These are phyloP conservation scores for Blastocystis sp. DNA, from an alignment of 352 stramenopile genomes.

Conservation along the genomic window DNA sequence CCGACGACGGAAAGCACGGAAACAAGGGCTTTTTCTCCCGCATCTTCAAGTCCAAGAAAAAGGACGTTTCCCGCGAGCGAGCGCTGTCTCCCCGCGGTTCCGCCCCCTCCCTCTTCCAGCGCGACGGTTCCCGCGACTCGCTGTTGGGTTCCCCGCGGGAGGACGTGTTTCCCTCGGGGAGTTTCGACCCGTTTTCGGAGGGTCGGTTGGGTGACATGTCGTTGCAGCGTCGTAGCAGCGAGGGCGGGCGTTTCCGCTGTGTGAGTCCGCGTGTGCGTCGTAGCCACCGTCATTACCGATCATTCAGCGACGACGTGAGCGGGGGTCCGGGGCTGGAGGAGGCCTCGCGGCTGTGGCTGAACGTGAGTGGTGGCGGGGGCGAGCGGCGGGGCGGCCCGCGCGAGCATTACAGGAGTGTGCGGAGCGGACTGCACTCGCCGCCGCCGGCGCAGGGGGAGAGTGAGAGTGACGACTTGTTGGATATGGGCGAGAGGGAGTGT, in stretches of 20 bases:
- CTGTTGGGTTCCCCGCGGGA: too few species aligned
- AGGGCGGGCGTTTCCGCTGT: too few species aligned
- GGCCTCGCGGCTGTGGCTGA: not conserved
- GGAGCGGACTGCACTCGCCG: too few species aligned
- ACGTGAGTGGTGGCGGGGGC: not conserved
- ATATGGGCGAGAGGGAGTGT: too few species aligned
- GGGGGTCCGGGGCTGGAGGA: not conserved
- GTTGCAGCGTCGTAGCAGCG: too few species aligned
- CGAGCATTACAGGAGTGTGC: too few species aligned
- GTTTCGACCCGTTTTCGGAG: too few species aligned
- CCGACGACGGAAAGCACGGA: not conserved
- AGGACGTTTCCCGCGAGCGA: not conserved
- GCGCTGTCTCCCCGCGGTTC: not conserved
- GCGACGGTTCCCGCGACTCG: not conserved
- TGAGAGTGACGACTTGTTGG: too few species aligned
- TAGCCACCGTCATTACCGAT: not conserved
- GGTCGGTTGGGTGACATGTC: too few species aligned
- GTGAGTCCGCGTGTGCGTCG: not conserved
- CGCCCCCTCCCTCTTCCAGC: not conserved
- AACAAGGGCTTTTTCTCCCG: constrained; percentile 1
- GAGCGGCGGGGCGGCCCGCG: too few species aligned
- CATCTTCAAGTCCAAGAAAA: constrained; percentile 45
- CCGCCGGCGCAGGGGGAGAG: too few species aligned
- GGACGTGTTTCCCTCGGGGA: too few species aligned
- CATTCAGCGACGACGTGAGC: not conserved